Percentiles rank a stretch among this genome's conserved stretches.
Conservation (phyloP, 2,329 filamentous ascomycete genomes). For the Botryotinia convoluta region DNA sequence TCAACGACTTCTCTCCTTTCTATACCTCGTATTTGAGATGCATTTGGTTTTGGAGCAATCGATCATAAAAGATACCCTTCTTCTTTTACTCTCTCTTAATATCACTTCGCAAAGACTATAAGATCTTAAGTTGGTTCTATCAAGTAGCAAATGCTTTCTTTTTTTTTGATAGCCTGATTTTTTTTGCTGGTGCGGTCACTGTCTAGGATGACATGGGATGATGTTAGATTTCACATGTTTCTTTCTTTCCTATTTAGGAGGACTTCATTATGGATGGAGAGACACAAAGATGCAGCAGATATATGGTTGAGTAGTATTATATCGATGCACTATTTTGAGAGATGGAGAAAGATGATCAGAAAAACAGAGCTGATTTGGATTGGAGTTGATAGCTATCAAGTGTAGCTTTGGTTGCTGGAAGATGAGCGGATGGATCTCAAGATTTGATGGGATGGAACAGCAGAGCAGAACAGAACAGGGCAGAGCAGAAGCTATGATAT, state of each 20-base stretch:
- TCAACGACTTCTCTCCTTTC: constrained; percentile 3
- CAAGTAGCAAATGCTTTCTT: not conserved
- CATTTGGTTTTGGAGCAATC: not conserved
- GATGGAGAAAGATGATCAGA: not conserved
- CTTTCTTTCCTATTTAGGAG: not conserved
- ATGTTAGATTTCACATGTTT: constrained; percentile 1
- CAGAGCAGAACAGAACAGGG: not conserved
- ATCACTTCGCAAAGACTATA: constrained; percentile 5
- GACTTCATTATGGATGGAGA: too few species aligned
- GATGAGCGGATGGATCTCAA: not conserved
- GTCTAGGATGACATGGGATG: not conserved
- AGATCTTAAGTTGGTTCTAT: not conserved
- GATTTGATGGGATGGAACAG: not conserved
- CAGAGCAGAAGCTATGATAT: not conserved
- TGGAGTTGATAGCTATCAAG: not conserved
- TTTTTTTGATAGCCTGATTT: constrained; percentile 6
- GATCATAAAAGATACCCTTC: constrained; percentile 19
- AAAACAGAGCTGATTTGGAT: not conserved
- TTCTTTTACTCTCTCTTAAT: constrained; percentile 14
- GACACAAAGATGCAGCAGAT: not conserved
- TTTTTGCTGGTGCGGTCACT: not conserved
- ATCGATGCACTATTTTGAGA: not conserved
- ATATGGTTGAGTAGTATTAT: not conserved
- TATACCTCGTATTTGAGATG: constrained; percentile 12
- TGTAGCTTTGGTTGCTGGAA: not conserved